A percentile compares a stretch with the other conserved stretches of the same genome.
These are phyloP conservation scores for Hippophae tibetana DNA, from an alignment of 306 rosid species.

Conservation along the genomic window DNA sequence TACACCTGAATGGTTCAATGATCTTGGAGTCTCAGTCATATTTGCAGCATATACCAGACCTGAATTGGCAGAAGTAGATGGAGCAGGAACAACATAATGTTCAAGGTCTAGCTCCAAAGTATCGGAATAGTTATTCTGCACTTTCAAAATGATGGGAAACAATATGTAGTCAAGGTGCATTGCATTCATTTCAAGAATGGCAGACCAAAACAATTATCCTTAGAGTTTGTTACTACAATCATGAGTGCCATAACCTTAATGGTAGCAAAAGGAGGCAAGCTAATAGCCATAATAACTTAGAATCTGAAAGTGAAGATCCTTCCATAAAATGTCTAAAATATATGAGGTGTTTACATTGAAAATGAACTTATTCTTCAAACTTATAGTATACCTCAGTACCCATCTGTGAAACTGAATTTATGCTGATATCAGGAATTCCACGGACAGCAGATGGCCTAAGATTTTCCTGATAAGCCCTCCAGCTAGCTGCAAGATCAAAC, in stretches of 20 bases:
- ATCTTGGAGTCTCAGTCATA: constrained; percentile 89
- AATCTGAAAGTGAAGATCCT: not conserved
- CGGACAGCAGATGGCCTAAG: constrained; percentile 89
- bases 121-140: constrained; percentile 57
- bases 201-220: too few species aligned
- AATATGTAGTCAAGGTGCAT: not conserved
- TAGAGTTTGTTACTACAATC: too few species aligned
- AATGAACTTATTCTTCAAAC: too few species aligned
- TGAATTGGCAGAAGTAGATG: constrained; percentile 59
- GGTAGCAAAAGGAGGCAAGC: too few species aligned
- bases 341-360: too few species aligned
- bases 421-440: constrained; percentile 90
- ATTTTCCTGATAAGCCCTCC: constrained; percentile 96
- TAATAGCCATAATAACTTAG: not conserved
- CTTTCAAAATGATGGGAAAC: not conserved
- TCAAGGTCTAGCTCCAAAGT: constrained; percentile 95
- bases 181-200: too few species aligned
- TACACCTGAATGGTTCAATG: constrained; percentile 21
- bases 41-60: constrained; percentile 75
- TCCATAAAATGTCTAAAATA: not conserved
- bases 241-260: too few species aligned
- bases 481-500: constrained; percentile 96
- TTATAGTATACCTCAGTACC: constrained; percentile 46
- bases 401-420: constrained; percentile 56
- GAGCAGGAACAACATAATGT: constrained; percentile 94